phyloP scores from a whole-genome alignment of 257 asterid species.

The Penstemon newberryi region DNA sequence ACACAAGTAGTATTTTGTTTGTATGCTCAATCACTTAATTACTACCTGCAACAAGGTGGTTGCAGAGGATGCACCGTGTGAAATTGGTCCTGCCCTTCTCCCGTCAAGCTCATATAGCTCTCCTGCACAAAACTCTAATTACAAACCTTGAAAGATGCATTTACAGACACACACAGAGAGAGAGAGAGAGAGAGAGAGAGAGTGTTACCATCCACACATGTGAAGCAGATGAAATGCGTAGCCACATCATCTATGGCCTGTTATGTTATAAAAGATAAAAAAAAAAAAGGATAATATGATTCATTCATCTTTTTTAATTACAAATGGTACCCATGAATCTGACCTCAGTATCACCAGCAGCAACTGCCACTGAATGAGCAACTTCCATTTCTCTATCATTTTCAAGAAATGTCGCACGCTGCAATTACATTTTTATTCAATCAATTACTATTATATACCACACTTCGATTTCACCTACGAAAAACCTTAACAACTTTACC shows the following conservation, averaged over 20 bases:
- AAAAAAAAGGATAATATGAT: background rate
- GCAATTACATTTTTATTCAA: slow-evolving; percentile 19
- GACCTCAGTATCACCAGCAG: slow-evolving; percentile 96
- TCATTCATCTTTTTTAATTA: background rate
- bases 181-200: slow-evolving; percentile 11
- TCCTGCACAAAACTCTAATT: slow-evolving; percentile 42
- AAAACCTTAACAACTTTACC: slow-evolving; percentile 37
- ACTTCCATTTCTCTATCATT: slow-evolving; percentile 91
- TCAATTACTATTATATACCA: slow-evolving; percentile 18
- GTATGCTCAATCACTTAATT: too few species aligned
- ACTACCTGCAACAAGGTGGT: slow-evolving; percentile 58
- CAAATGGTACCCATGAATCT: slow-evolving; percentile 26
- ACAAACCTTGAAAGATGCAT: background rate
- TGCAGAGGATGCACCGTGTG: slow-evolving; percentile 80
- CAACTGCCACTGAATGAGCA: slow-evolving; percentile 93
- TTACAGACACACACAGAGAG: background rate
- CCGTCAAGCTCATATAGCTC: slow-evolving; percentile 92
- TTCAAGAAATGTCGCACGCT: slow-evolving; percentile 92
- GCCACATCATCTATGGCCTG: slow-evolving; percentile 80
- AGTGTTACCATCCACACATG: slow-evolving; percentile 53
- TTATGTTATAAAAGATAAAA: slow-evolving; percentile 1
- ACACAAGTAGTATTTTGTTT: too few species aligned
- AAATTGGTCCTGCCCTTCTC: slow-evolving; percentile 75
- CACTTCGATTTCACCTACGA: background rate
- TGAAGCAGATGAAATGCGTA: slow-evolving; percentile 84